A percentile compares a stretch with the other conserved stretches of the same genome.
Conservation (phyloP, 352 stramenopile genomes). For the Phytophthora sojae region DNA sequence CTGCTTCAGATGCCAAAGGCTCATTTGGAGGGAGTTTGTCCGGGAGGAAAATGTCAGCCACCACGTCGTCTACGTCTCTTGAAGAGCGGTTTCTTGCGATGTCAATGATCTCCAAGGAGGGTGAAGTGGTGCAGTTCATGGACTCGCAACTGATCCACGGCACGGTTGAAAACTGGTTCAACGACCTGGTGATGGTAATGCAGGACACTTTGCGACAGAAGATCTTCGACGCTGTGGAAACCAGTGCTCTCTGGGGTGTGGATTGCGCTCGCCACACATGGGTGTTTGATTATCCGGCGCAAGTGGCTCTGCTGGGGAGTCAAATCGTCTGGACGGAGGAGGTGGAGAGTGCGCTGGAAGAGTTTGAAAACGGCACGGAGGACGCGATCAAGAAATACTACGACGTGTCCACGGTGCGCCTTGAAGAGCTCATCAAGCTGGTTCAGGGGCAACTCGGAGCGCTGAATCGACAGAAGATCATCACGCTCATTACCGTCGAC, state of each 20-base stretch:
- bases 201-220: slow-evolving; percentile 85
- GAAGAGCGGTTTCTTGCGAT: slow-evolving; percentile 78
- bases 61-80: slow-evolving; percentile 21
- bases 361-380: slow-evolving; percentile 95
- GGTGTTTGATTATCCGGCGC: slow-evolving; percentile 92
- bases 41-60: slow-evolving; percentile 23
- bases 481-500: slow-evolving; percentile 98
- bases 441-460: slow-evolving; percentile 85
- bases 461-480: slow-evolving; percentile 93
- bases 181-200: slow-evolving; percentile 95
- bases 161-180: slow-evolving; percentile 94
- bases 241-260: slow-evolving; percentile 92
- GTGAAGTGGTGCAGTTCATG: slow-evolving; percentile 89
- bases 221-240: slow-evolving; percentile 93
- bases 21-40: slow-evolving; percentile 16
- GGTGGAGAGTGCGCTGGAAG: slow-evolving; percentile 91
- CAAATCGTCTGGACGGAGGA: slow-evolving; percentile 96
- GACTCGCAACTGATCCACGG: slow-evolving; percentile 86
- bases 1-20: slow-evolving; percentile 16
- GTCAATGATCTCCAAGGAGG: slow-evolving; percentile 97
- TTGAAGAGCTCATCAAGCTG: slow-evolving; percentile 94
- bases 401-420: slow-evolving; percentile 90
- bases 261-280: slow-evolving; percentile 85
- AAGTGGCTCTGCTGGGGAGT: slow-evolving; percentile 87
- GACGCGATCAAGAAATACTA: slow-evolving; percentile 96